These are phyloP conservation scores for Pseudocercospora vitis DNA, from an alignment of 2,329 filamentous ascomycete genomes.

Conservation along the genomic window DNA sequence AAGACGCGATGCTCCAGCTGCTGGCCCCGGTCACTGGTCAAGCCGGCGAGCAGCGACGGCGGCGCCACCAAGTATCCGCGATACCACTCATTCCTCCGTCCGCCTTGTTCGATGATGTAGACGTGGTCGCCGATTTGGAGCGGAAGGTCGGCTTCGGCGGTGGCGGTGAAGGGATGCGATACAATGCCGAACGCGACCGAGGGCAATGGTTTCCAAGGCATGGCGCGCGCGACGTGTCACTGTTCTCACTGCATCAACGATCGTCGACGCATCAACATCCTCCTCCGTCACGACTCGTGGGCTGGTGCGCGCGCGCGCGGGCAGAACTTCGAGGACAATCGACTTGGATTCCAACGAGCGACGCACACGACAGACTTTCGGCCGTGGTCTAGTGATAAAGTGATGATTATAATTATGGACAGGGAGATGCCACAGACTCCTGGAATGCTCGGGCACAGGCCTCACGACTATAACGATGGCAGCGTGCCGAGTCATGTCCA, in stretches of 20 bases:
- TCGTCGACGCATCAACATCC: not conserved
- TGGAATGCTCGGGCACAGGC: not conserved
- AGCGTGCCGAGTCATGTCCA: constrained; percentile 3
- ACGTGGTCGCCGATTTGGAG: constrained; percentile 97
- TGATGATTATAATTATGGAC: not conserved
- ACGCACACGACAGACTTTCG: not conserved
- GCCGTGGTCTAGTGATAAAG: not conserved
- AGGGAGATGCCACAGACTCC: constrained; percentile 3
- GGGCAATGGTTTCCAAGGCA: constrained; percentile 20
- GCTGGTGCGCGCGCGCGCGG: not conserved
- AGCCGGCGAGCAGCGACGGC: constrained; percentile 83
- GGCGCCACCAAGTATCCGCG: constrained; percentile 93
- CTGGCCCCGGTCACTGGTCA: constrained; percentile 88
- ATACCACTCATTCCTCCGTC: constrained; percentile 81
- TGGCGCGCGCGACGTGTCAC: no score
- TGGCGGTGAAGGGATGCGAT: constrained; percentile 87
- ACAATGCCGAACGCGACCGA: constrained; percentile 93
- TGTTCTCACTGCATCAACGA: not conserved
- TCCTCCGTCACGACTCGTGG: not conserved
- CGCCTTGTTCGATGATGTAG: constrained; percentile 97
- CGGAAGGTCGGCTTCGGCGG: constrained; percentile 84
- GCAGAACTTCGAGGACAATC: no score
- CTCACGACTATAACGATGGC: not conserved
- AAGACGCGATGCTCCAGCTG: constrained; percentile 95
- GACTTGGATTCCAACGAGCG: constrained; percentile 1